Evolutionary conservation across 1,139 yeast genomes (phyloP), one percentile per base, ranked within the genome.

Genomic region (Hanseniaspora gamundiae): DNA sequence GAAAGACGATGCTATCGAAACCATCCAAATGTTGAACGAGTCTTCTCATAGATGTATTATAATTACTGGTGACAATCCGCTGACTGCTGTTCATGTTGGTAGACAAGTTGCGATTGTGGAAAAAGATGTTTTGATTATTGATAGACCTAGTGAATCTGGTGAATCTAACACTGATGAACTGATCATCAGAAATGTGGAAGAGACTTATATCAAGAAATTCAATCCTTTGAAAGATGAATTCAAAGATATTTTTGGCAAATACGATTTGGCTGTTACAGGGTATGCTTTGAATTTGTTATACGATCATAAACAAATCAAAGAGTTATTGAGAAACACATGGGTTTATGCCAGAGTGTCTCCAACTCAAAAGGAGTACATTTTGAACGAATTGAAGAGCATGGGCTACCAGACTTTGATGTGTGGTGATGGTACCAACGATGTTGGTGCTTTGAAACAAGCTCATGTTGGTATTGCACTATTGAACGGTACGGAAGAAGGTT

Each of bases 401-500:
- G 97, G 96, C 29, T 91, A 88, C 65, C 82, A 76, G 58, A 91
- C 98, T 29, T 74, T 93, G 56, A 91, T 91, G 99, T 91, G 98
- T 68, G 99, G 99, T 71, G 99, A 91, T 67, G 99, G 99, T 67
- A 91, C 99, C 29, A 91, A 91, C 62, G 99, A 91, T 70, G 98
- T 91, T 46, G 99, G 99, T 64, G 99, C 99, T 45, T 76, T 91
- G 66, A 93, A 91, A 64, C 97, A 91, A 68, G 97, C 99, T 8
- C 95, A 91, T 59, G 81, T 91, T 60, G 98, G 98, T 69, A 88
- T 91, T 59, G 99, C 99, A 14, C 70, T 91, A 53, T 73, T 93
- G 61, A 93, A 93, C 59, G 99, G 97, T 68, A 87, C 98, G 47
- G 95, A 85, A 61, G 96, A 84, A 48, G 86, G 95, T 45, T 71